Evolutionary conservation across 2,329 filamentous ascomycete species (phyloP).

Genomic region (Helminthosporium solani): DNA sequence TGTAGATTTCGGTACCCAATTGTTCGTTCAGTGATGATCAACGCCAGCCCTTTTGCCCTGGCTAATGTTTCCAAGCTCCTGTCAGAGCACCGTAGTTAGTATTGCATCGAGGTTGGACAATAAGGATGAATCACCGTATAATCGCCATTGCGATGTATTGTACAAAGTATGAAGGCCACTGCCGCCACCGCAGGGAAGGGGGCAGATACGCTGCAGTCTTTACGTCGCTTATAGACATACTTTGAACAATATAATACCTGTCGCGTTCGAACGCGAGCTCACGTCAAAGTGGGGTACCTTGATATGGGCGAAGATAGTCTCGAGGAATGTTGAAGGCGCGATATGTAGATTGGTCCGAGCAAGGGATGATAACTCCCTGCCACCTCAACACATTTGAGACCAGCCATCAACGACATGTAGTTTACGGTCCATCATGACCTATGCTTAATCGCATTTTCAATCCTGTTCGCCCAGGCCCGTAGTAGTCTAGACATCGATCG

Average conservation of each 20-base stretch:
- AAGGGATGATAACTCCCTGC: conserved; percentile 31
- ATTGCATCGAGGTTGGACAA: neutral
- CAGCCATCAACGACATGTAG: conserved; percentile 5
- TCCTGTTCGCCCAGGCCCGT: conserved; percentile 51
- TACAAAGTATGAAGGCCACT: conserved; percentile 2
- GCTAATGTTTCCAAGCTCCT: conserved; percentile 12
- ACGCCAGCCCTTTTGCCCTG: conserved; percentile 17
- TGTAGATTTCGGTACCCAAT: conserved; percentile 27
- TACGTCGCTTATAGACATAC: conserved; percentile 31
- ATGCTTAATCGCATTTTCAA: conserved; percentile 31
- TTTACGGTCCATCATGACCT: conserved; percentile 11
- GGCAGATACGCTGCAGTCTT: conserved; percentile 22
- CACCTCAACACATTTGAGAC: conserved; percentile 21
- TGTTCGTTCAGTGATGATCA: conserved; percentile 26
- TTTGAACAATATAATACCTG: conserved; percentile 29
- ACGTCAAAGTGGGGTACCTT: conserved; percentile 24
- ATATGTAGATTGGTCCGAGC: conserved; percentile 22
- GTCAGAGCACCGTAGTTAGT: conserved; percentile 5
- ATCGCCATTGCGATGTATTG: conserved; percentile 17
- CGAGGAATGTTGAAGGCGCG: conserved; percentile 30
- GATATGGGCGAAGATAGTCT: conserved; percentile 9
- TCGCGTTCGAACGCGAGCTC: conserved; percentile 29
- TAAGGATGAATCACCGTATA: conserved; percentile 16
- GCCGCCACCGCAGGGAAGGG: conserved; percentile 13
- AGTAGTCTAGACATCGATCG: conserved; percentile 52